Conservation (phyloP, 2,329 filamentous ascomycete genomes). For the Didymella glomerata region DNA sequence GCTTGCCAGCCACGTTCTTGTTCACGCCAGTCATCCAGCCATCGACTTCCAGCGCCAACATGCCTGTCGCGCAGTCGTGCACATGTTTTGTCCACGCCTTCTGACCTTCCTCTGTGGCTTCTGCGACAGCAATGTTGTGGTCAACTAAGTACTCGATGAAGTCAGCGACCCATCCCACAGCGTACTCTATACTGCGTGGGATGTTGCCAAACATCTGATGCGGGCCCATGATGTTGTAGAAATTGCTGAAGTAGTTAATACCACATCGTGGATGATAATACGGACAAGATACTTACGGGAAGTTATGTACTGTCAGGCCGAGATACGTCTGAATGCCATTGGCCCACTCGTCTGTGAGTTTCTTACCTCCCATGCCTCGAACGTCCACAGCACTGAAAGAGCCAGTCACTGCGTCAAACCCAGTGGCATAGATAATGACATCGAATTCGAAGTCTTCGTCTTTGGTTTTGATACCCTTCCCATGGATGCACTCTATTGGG, state of each 20-base stretch:
- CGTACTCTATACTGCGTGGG: slow-evolving; percentile 55
- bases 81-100: slow-evolving; percentile 61
- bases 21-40: slow-evolving; percentile 67
- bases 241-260: slow-evolving; percentile 1
- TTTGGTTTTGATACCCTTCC: slow-evolving; percentile 58
- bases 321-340: slow-evolving; percentile 39
- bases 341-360: slow-evolving; percentile 29
- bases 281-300: slow-evolving; percentile 46
- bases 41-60: slow-evolving; percentile 60
- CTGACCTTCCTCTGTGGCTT: slow-evolving; percentile 54
- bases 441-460: slow-evolving; percentile 61
- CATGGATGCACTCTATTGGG: slow-evolving; percentile 58
- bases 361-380: slow-evolving; percentile 24
- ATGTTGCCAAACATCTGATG: slow-evolving; percentile 31
- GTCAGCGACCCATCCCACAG: slow-evolving; percentile 52
- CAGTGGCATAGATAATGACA: slow-evolving; percentile 59
- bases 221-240: slow-evolving; percentile 14
- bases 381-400: slow-evolving; percentile 33
- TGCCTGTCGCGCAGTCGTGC: slow-evolving; percentile 55
- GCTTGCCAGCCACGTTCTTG: slow-evolving; percentile 55
- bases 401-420: slow-evolving; percentile 54
- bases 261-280: not conserved
- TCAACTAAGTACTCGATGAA: slow-evolving; percentile 48
- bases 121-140: slow-evolving; percentile 48
- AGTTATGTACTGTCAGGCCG: slow-evolving; percentile 36